Percentiles rank a stretch among this genome's conserved stretches.
Evolutionary conservation across 306 rosid genomes (phyloP).

Genomic region (Casuarina equisetifolia): DNA sequence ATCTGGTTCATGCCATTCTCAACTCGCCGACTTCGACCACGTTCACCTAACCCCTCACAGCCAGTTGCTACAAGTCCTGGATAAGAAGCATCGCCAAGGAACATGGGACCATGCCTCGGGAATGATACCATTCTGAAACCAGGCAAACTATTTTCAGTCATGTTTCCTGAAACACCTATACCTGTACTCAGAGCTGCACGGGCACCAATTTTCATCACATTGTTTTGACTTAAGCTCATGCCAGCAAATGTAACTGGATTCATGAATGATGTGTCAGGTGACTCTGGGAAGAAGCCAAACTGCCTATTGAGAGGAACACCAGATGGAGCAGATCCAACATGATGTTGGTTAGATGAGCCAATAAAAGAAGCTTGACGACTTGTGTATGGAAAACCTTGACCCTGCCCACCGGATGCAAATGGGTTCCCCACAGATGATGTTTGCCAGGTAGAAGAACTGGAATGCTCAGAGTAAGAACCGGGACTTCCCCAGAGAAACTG

Average conservation of each 20-base stretch:
- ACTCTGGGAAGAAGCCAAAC: constrained; percentile 75
- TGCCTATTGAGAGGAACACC: constrained; percentile 73
- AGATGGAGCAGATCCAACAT: constrained; percentile 93
- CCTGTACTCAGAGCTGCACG: constrained; percentile 53
- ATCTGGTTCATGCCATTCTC: constrained; percentile 62
- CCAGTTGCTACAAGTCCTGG: constrained; percentile 51
- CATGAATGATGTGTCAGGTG: constrained; percentile 75
- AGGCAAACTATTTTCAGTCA: constrained; percentile 63
- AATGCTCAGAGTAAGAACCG: constrained; percentile 57
- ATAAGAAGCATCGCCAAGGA: constrained; percentile 67
- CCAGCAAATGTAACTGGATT: constrained; percentile 49
- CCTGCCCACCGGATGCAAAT: constrained; percentile 65
- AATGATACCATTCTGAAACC: constrained; percentile 76
- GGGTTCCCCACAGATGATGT: constrained; percentile 61
- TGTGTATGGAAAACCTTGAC: constrained; percentile 63
- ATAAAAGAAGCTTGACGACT: constrained; percentile 54
- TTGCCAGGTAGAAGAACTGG: constrained; percentile 72
- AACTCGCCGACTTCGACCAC: constrained; percentile 62
- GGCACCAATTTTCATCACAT: constrained; percentile 61
- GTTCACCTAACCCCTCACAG: constrained; percentile 61
- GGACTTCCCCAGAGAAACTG: constrained; percentile 99
- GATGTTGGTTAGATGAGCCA: constrained; percentile 66
- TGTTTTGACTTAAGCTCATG: constrained; percentile 44
- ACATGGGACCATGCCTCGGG: constrained; percentile 66
- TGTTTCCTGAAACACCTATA: constrained; percentile 62